Conservation (phyloP, 2,329 filamentous ascomycete genomes). For the Dendryphion nanum region DNA sequence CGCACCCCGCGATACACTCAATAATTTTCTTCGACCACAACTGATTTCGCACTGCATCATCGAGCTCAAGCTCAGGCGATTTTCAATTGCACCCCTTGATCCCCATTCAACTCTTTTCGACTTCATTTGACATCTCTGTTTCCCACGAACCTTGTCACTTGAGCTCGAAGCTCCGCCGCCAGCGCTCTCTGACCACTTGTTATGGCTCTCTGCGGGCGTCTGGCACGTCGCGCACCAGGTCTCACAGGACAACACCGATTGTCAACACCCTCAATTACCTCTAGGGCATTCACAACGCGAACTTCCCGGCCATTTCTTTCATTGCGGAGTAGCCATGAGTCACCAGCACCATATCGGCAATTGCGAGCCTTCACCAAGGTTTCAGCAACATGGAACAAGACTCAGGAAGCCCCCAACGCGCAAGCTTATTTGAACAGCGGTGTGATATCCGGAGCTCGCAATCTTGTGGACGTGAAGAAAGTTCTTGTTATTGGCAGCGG, state of each 20-base stretch:
- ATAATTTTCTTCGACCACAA: conserved; percentile 1
- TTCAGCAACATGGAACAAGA: conserved; percentile 36
- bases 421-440: conserved; percentile 89
- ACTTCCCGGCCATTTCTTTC: conserved; percentile 31
- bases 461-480: conserved; percentile 90
- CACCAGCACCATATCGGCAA: conserved; percentile 31
- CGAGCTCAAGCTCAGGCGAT: conserved; percentile 28
- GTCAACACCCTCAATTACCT: conserved; percentile 24
- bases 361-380: conserved; percentile 40
- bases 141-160: conserved; percentile 15
- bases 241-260: conserved; percentile 33
- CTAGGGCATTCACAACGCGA: conserved; percentile 33
- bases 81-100: conserved; percentile 25
- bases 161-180: conserved; percentile 35
- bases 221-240: conserved; percentile 41
- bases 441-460: conserved; percentile 71
- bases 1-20: conserved; percentile 28
- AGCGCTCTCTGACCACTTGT: conserved; percentile 29
- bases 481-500: conserved; percentile 94
- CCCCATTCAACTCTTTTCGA: conserved; percentile 15
- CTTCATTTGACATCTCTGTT: conserved; percentile 14
- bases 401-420: conserved; percentile 73
- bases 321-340: conserved; percentile 29
- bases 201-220: conserved; percentile 43
- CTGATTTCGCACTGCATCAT: neutral